A percentile compares a stretch with the other conserved stretches of the same genome.
These are phyloP conservation scores for Glomus cerebriforme DNA, from an alignment of 192 early-diverging fungal genomes.

Conservation along the genomic window DNA sequence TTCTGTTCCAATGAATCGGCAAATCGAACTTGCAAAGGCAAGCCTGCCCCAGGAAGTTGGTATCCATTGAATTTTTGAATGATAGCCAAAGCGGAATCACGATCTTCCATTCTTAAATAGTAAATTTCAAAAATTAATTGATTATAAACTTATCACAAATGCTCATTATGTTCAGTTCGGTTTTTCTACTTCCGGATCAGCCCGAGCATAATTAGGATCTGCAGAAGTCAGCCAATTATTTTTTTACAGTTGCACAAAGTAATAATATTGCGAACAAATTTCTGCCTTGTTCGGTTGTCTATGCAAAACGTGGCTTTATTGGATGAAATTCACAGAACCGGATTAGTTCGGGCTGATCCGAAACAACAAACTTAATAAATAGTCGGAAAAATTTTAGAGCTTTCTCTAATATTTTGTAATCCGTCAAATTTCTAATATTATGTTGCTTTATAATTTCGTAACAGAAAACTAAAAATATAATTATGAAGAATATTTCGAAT, in stretches of 20 bases:
- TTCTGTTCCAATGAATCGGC: slow-evolving; percentile 82
- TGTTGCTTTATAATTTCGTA: neutral
- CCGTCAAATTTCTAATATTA: neutral
- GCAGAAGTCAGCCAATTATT: neutral
- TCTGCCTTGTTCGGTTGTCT: too few species aligned
- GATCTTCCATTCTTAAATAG: slow-evolving; percentile 63
- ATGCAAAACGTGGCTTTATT: too few species aligned
- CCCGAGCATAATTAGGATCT: neutral
- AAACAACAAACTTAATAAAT: neutral
- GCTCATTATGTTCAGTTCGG: neutral
- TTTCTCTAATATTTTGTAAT: neutral
- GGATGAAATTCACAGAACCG: neutral
- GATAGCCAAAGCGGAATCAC: slow-evolving; percentile 62
- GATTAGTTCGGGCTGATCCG: neutral
- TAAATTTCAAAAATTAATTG: neutral
- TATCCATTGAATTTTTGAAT: slow-evolving; percentile 70
- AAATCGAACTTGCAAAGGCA: slow-evolving; percentile 74
- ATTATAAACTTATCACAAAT: too few species aligned
- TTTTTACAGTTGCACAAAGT: neutral
- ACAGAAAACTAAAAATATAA: neutral
- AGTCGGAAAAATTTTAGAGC: neutral
- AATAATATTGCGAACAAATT: neutral
- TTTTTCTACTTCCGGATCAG: neutral
- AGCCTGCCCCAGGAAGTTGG: slow-evolving; percentile 58
- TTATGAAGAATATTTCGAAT: neutral